phyloP scores from a whole-genome alignment of 768 basidiomycete species.

The Suillus cothurnatus region DNA sequence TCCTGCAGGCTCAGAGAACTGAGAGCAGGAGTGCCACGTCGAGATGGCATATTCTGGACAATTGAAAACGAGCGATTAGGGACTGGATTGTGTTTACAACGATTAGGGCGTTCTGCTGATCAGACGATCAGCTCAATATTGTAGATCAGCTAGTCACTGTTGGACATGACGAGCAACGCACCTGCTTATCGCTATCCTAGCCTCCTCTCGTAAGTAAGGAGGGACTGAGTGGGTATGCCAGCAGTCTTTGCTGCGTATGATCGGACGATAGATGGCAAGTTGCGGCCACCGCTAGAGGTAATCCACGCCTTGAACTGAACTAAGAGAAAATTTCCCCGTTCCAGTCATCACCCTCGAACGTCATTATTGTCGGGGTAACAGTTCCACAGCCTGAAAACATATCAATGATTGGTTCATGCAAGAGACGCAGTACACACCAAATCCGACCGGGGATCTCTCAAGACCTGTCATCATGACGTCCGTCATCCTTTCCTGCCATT shows the following conservation, averaged over 20 bases:
- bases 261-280: conserved; percentile 78
- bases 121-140: background rate
- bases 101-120: background rate
- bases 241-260: conserved; percentile 92
- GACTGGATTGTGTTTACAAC: conserved; percentile 7
- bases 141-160: background rate
- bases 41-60: conserved; percentile 45
- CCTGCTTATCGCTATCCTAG: conserved; percentile 8
- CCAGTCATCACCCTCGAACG: conserved; percentile 80
- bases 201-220: conserved; percentile 56
- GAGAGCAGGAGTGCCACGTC: conserved; percentile 44
- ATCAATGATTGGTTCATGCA: background rate
- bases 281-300: conserved; percentile 72
- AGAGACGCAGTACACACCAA: conserved; percentile 59
- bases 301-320: conserved; percentile 70
- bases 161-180: background rate
- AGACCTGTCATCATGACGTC: conserved; percentile 87
- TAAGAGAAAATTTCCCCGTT: conserved; percentile 98
- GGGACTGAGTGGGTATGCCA: conserved; percentile 69
- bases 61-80: conserved; percentile 16
- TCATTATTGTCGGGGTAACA: conserved; percentile 92
- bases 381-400: conserved; percentile 75
- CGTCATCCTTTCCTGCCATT: conserved; percentile 90
- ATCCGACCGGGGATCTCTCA: conserved; percentile 76
- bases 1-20: conserved; percentile 45